These are phyloP conservation scores for Chlamydomonas incerta DNA, from an alignment of 139 green algal species.

Conservation along the genomic window DNA sequence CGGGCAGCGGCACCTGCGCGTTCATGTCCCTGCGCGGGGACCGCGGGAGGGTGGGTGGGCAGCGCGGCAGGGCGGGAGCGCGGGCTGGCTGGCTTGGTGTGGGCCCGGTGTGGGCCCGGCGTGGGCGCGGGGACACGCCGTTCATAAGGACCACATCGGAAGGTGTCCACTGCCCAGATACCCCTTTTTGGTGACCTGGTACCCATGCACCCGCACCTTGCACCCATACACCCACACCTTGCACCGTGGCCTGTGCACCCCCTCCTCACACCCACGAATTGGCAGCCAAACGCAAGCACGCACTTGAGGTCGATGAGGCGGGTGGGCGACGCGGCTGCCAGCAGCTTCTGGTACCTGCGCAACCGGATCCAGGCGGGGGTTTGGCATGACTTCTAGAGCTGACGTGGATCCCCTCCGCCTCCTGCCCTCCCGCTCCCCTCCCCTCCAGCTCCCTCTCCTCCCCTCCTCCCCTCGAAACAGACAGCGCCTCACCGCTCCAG, in stretches of 20 bases:
- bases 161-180: no score
- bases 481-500: background rate
- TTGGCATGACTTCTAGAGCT: no score
- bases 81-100: no score
- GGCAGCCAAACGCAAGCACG: background rate
- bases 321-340: constrained; percentile 60
- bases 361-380: no score
- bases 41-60: background rate
- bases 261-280: background rate
- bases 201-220: background rate
- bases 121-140: no score
- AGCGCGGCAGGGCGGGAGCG: background rate
- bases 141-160: no score
- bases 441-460: no score
- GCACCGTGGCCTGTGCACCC: background rate
- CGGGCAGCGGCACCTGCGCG: constrained; percentile 61
- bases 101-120: no score
- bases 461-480: no score
- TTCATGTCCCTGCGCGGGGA: constrained; percentile 29
- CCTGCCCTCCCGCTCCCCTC: no score
- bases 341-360: constrained; percentile 65
- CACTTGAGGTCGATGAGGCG: constrained; percentile 69
- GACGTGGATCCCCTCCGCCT: no score
- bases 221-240: background rate
- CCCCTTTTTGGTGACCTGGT: no score